These are phyloP conservation scores for Rhizopus arrhizus DNA, from an alignment of 371 early-diverging fungal species.

Conservation along the genomic window DNA sequence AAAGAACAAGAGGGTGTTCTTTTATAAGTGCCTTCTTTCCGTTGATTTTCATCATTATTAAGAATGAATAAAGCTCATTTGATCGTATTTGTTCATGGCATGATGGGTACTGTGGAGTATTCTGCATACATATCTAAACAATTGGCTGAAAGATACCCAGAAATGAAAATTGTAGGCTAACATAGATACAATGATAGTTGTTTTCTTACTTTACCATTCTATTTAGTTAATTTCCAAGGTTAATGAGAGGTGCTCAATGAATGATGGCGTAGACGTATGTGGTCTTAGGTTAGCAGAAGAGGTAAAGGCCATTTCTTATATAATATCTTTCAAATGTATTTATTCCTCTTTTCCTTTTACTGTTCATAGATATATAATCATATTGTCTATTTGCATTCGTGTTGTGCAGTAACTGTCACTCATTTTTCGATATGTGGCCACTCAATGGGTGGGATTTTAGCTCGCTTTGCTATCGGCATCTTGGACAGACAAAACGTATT, in stretches of 20 bases:
- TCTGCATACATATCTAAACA: not conserved
- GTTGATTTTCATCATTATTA: not conserved
- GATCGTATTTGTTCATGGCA: conserved; percentile 1
- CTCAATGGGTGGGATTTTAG: conserved; percentile 10
- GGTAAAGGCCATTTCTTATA: not conserved
- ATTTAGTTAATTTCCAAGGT: conserved; percentile 1
- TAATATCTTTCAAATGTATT: too few relatives aligned
- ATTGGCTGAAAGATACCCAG: not conserved
- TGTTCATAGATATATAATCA: conserved; percentile 1
- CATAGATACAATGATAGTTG: too few relatives aligned
- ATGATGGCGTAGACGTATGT: conserved; percentile 11
- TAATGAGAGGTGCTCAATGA: conserved; percentile 6
- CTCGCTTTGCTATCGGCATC: conserved; percentile 7
- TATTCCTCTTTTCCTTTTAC: too few relatives aligned
- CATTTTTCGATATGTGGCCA: conserved; percentile 9
- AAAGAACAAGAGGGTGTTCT: too few relatives aligned
- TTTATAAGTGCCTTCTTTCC: not conserved
- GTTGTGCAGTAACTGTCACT: not conserved
- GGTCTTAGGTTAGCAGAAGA: conserved; percentile 11
- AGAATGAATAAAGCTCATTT: not conserved
- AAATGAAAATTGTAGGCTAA: conserved; percentile 6
- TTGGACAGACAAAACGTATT: conserved; percentile 2
- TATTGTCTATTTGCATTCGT: not conserved
- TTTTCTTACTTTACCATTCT: too few relatives aligned
- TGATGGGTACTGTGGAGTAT: not conserved